Evolutionary conservation across 139 green algal genomes (phyloP).

Genomic region (Chlamydomonas eustigma): DNA sequence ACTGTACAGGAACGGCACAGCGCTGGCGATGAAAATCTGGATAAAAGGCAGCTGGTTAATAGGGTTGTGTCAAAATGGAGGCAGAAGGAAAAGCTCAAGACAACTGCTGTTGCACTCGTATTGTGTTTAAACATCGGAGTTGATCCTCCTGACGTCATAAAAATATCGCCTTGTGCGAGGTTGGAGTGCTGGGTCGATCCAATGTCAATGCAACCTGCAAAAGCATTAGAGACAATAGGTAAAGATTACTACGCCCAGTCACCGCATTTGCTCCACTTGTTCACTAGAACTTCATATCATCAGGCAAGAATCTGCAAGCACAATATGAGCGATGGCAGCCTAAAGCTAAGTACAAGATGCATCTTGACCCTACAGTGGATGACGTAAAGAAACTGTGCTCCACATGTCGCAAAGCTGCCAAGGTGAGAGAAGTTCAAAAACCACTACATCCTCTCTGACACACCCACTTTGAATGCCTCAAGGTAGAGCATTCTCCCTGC

Average conservation of each 20-base stretch:
- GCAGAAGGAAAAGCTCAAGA: constrained; percentile 91
- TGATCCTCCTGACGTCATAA: constrained; percentile 96
- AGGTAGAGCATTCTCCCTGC: too few species aligned
- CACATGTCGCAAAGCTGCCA: constrained; percentile 76
- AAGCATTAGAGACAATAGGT: constrained; percentile 94
- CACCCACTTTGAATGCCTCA: too few species aligned
- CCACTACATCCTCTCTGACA: too few species aligned
- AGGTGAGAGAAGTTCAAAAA: too few species aligned
- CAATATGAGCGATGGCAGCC: constrained; percentile 99
- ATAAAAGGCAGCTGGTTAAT: not conserved
- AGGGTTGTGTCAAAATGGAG: constrained; percentile 65
- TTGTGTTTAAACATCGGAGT: constrained; percentile 99
- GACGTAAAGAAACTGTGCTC: constrained; percentile 95
- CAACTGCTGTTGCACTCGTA: constrained; percentile 88
- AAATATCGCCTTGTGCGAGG: constrained; percentile 93
- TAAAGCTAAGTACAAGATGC: constrained; percentile 92
- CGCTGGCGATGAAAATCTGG: constrained; percentile 22
- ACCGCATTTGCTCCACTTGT: too few species aligned
- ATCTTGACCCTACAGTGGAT: constrained; percentile 95
- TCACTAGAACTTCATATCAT: not conserved
- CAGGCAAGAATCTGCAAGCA: constrained; percentile 94
- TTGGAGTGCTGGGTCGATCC: constrained; percentile 96
- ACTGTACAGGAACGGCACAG: constrained; percentile 36
- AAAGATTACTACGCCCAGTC: too few species aligned
- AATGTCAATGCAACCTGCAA: constrained; percentile 85